A percentile compares a stretch with the other conserved stretches of the same genome.
Evolutionary conservation across 495 filamentous ascomycete genomes (phyloP).

Genomic region (Jackrogersella multiformis): DNA sequence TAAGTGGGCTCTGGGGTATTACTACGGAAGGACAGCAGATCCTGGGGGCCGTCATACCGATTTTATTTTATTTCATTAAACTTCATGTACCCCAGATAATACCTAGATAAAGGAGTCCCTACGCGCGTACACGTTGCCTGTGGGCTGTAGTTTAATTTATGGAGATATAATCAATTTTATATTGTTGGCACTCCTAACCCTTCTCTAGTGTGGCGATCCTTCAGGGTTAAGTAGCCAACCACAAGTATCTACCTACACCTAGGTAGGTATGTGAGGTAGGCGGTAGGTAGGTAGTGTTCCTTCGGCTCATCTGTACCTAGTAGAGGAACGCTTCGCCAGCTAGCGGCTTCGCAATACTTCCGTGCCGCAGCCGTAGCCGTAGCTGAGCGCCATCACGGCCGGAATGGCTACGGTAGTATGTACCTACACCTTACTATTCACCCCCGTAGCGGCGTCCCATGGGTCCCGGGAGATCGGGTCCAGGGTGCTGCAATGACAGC

Average conservation of each 20-base stretch:
- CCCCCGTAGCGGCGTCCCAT: constrained; percentile 30
- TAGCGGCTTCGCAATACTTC: constrained; percentile 18
- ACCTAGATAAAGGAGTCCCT: constrained; percentile 18
- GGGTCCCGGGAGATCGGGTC: constrained; percentile 38
- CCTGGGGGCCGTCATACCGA: constrained; percentile 35
- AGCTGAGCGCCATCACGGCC: constrained; percentile 10
- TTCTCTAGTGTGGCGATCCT: constrained; percentile 12
- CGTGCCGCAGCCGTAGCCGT: constrained; percentile 31
- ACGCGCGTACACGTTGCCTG: constrained; percentile 21
- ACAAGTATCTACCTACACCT: neutral
- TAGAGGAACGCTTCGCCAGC: no score
- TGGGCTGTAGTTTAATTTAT: constrained; percentile 42
- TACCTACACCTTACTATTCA: constrained; percentile 4
- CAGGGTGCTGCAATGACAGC: constrained; percentile 28
- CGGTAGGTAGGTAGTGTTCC: constrained; percentile 10
- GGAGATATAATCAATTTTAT: constrained; percentile 34
- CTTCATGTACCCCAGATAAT: constrained; percentile 40
- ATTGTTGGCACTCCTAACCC: constrained; percentile 15
- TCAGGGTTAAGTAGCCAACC: neutral
- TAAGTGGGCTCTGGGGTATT: constrained; percentile 32
- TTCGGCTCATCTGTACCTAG: neutral
- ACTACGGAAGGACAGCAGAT: constrained; percentile 21
- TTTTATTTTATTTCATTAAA: constrained; percentile 4
- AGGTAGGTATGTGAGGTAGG: no score
- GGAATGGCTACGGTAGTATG: constrained; percentile 15